Conservation (phyloP, 2,329 filamentous ascomycete genomes). For the Diplodia seriata region DNA sequence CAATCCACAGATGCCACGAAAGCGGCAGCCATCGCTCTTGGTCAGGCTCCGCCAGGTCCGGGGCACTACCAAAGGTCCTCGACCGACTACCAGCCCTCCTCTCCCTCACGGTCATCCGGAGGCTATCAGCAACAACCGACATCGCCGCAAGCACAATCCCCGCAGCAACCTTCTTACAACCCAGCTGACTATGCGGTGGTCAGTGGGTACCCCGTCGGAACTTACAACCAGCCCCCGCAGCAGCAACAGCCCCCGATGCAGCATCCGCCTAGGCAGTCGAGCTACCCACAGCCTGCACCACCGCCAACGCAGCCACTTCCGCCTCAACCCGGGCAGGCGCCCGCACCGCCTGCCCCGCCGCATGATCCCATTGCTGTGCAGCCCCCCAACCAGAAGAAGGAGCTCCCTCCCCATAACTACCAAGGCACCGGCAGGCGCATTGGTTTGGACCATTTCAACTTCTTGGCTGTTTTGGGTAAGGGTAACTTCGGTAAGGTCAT, state of each 20-base stretch:
- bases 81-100: conserved; percentile 49
- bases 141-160: conserved; percentile 52
- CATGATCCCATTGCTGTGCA: conserved; percentile 32
- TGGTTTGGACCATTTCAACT: conserved; percentile 98
- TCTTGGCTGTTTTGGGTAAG: conserved; percentile 96
- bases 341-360: conserved; percentile 50
- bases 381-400: conserved; percentile 56
- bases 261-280: conserved; percentile 43
- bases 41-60: conserved; percentile 48
- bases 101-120: conserved; percentile 42
- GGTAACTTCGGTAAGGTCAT: conserved; percentile 99
- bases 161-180: conserved; percentile 71
- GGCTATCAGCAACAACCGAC: conserved; percentile 49
- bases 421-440: conserved; percentile 82
- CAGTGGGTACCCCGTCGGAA: conserved; percentile 43
- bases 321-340: conserved; percentile 50
- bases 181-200: conserved; percentile 73
- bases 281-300: conserved; percentile 50
- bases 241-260: conserved; percentile 44
- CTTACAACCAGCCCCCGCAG: conserved; percentile 44
- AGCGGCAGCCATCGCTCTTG: conserved; percentile 57
- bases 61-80: conserved; percentile 54
- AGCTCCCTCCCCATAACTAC: conserved; percentile 70
- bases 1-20: conserved; percentile 57
- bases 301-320: conserved; percentile 53